Base-by-base conservation (phyloP, 257 asterid genomes). In the Przewalskia tangutica region DNA sequence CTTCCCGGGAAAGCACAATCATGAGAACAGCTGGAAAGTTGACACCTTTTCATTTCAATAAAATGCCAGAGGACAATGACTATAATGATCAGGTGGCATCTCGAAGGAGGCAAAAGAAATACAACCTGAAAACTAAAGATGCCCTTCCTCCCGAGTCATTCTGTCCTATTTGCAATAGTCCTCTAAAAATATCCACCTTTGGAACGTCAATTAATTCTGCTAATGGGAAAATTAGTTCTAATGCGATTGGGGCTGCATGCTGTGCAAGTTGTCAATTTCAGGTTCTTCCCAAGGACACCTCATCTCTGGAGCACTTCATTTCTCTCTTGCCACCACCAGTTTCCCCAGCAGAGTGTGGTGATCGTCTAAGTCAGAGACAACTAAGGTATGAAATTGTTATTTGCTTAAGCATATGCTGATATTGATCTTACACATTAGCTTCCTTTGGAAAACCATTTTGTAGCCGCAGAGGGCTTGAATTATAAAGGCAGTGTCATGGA, bases 1-100 rank as follows among this genome's bases (percentile, higher is more conserved):
- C 93, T 51, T 92, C 99, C 11, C 93, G 99, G 51, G 98, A 92
- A 85, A 91, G 97, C 91, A 95, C 98, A 68, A 95, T 95, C 77
- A 90, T 93, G 81, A 89, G 98, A 84, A 94, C 98, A 34, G 98
- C 93, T 6, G 98, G 97, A 88, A 94, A 94, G 92, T 97, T 94
- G 59, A 92, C 93, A 5, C 98, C 98, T 56, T 94, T 94, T 88
- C 89, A 88, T 79, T 94, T 94, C 90, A 94, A 93, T 51, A 86
- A 83, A 62, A 89, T 91, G 84, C 94, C 95, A 13, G 97, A 90
- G 84, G 89, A 59, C 81, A 90, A 85, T 54, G 89, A 90, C 84
- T 83, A 11, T 48, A 70, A 83, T 82, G 88, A 79, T 44, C 87
- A 80, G 54, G 38, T 85, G 81, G 97, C 97, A 86, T 88, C 95